Base-by-base conservation (phyloP, 169 alveolate genomes). In the Plasmodium knowlesi region DNA sequence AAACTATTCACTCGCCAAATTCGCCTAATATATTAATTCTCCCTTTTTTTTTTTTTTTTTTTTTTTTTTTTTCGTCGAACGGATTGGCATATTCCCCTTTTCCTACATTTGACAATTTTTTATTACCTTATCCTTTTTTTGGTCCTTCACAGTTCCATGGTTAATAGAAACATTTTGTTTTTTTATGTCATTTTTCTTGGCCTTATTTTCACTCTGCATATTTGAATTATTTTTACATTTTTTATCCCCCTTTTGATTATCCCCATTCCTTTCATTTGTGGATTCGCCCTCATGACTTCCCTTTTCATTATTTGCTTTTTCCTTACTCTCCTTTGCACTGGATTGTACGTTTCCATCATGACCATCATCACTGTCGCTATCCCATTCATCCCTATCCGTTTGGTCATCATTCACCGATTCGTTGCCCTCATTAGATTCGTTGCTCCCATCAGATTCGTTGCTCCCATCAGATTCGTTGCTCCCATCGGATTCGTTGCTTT, bases 101-200 rank as follows among this genome's bases (percentile, higher is more conserved):
- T 41, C 30, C n/a, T n/a, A n/a, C n/a, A n/a, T n/a, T 37, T 80
- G 25, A n/a, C 12, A 22, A 71, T 19, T 37, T n/a, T 39, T 8
- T 6, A 34, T 83, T 83, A 83, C 92, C 83, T 34, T 83, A 70
- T 83, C 43, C 76, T 83, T 83, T 34, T 70, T 83, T 57, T 28
- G 53, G 71, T 30, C 71, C 67, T 10, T 54, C 37, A 14, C 32
- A 34, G 12, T n/a, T 25, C 81, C 71, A 41, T 50, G 19, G 32
- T 57, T 78, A 73, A 46, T 19, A 46, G 85, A 53, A 32, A 8
- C 70, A 28, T 28, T 50, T 53, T 70, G 25, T 22, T 70, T 70
- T 19, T 37, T 32, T 74, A 3, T n/a, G 22, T 3, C 73, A 19
- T 37, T 71, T 39, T 83, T 83, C 8, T 34, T 73, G 22, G n/a